Percentiles rank a stretch among this genome's conserved stretches.
Evolutionary conservation across 2,329 filamentous ascomycete species (phyloP).

Genomic region (Cyclaneusma minus): DNA sequence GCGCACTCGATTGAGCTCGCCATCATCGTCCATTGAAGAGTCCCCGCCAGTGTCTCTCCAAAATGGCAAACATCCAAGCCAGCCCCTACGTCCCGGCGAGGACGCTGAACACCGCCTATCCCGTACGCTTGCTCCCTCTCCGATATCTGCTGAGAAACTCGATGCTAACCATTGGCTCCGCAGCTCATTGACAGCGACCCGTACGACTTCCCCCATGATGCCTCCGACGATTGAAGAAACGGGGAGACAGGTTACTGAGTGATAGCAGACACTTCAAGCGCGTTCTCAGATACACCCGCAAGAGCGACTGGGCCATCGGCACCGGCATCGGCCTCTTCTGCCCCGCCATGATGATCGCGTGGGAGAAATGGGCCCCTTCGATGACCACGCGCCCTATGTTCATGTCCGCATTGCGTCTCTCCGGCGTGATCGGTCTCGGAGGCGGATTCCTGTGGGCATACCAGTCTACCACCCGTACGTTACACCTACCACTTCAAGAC

Average conservation of each 20-base stretch:
- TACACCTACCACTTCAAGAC: neutral
- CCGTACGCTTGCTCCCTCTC: constrained; percentile 44
- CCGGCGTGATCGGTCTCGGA: constrained; percentile 52
- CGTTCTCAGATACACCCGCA: constrained; percentile 73
- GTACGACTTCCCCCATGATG: constrained; percentile 41
- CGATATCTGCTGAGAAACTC: constrained; percentile 3
- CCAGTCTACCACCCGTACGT: constrained; percentile 68
- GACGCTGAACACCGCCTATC: constrained; percentile 68
- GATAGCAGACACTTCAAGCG: constrained; percentile 67
- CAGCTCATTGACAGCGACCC: constrained; percentile 99
- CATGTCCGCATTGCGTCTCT: constrained; percentile 66
- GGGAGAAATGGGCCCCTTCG: constrained; percentile 77
- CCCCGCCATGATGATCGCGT: constrained; percentile 58
- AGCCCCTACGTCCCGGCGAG: constrained; percentile 55
- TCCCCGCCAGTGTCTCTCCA: constrained; percentile 11
- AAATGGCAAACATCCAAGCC: constrained; percentile 20
- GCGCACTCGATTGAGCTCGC: no score
- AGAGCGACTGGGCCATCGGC: constrained; percentile 67
- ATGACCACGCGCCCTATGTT: constrained; percentile 73
- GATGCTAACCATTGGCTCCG: constrained; percentile 16
- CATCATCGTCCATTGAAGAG: neutral
- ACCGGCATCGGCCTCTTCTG: constrained; percentile 52
- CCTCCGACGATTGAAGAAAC: constrained; percentile 2
- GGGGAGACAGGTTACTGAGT: constrained; percentile 14
- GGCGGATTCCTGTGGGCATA: constrained; percentile 81